Percentiles rank a stretch among this genome's conserved stretches.
Evolutionary conservation across 2,329 filamentous ascomycete genomes (phyloP).

Genomic region (Diplodia mutila): DNA sequence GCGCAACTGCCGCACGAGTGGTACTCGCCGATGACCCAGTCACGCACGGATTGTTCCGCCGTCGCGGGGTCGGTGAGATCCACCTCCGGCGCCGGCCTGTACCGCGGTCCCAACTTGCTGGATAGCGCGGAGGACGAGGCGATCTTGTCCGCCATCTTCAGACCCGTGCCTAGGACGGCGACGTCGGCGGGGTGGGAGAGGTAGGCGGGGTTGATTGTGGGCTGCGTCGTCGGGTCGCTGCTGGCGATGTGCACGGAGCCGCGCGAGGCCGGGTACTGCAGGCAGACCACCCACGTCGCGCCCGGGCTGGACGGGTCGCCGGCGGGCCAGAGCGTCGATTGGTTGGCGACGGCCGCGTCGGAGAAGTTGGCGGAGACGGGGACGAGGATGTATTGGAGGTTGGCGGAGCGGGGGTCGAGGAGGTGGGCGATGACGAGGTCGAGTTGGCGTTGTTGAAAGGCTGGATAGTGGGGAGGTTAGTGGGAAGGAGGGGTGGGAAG

Average conservation of each 20-base stretch:
- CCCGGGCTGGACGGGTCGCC: not conserved
- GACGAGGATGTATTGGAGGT: slow-evolving; percentile 17
- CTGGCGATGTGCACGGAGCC: slow-evolving; percentile 6
- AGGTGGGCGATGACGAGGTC: slow-evolving; percentile 25
- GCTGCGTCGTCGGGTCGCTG: slow-evolving; percentile 33
- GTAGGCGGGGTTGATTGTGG: slow-evolving; percentile 47
- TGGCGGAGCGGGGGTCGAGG: slow-evolving; percentile 6
- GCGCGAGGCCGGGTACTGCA: slow-evolving; percentile 14
- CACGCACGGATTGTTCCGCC: not conserved
- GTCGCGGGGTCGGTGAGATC: slow-evolving; percentile 29
- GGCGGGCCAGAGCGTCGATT: not conserved
- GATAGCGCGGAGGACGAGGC: slow-evolving; percentile 11
- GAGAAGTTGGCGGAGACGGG: not conserved
- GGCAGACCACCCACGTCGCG: not conserved
- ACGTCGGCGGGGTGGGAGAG: slow-evolving; percentile 49
- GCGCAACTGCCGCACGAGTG: slow-evolving; percentile 16
- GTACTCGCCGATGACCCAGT: slow-evolving; percentile 5
- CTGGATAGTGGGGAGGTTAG: not conserved
- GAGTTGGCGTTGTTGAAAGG: slow-evolving; percentile 25
- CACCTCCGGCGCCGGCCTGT: not conserved
- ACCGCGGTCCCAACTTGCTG: not conserved
- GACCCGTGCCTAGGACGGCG: slow-evolving; percentile 43
- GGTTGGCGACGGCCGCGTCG: not conserved
- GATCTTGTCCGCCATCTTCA: slow-evolving; percentile 41
- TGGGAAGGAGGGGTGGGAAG: not conserved